Conservation (phyloP, 1,284 basidiomycete species). For the Boletus semigastroideus region DNA sequence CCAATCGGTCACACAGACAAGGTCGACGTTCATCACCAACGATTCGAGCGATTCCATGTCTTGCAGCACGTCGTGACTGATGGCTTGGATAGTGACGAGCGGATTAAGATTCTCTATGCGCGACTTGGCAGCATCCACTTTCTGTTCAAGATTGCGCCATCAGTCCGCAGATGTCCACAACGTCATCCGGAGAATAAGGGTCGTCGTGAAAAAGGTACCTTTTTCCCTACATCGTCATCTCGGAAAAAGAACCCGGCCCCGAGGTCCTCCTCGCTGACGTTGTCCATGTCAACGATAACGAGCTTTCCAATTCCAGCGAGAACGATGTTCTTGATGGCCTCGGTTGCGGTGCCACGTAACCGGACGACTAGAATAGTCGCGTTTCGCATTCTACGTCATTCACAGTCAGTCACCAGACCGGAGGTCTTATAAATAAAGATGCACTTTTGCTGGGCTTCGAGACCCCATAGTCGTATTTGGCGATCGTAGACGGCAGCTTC, state of each 20-base stretch:
- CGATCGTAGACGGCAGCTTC: constrained; percentile 92
- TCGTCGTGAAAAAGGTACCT: constrained; percentile 47
- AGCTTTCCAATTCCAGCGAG: constrained; percentile 76
- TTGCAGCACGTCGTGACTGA: constrained; percentile 51
- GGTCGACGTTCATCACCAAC: constrained; percentile 65
- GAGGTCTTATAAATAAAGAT: constrained; percentile 16
- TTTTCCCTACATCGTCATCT: constrained; percentile 87
- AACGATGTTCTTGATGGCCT: constrained; percentile 94
- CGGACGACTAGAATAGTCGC: constrained; percentile 87
- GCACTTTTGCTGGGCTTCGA: constrained; percentile 94
- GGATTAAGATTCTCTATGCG: constrained; percentile 91
- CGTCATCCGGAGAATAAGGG: constrained; percentile 23
- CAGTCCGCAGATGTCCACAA: constrained; percentile 37
- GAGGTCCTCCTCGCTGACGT: constrained; percentile 76
- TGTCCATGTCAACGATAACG: constrained; percentile 62
- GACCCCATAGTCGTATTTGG: constrained; percentile 96
- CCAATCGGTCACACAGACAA: constrained; percentile 84
- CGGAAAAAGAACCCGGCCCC: constrained; percentile 93
- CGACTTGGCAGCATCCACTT: constrained; percentile 79
- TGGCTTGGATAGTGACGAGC: constrained; percentile 77
- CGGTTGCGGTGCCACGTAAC: constrained; percentile 87
- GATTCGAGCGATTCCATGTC: constrained; percentile 56
- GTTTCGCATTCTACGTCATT: constrained; percentile 77
- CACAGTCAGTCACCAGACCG: constrained; percentile 4
- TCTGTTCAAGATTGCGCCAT: constrained; percentile 45